Conservation (phyloP, 108 stramenopile genomes). For the Bacterosira constricta region DNA sequence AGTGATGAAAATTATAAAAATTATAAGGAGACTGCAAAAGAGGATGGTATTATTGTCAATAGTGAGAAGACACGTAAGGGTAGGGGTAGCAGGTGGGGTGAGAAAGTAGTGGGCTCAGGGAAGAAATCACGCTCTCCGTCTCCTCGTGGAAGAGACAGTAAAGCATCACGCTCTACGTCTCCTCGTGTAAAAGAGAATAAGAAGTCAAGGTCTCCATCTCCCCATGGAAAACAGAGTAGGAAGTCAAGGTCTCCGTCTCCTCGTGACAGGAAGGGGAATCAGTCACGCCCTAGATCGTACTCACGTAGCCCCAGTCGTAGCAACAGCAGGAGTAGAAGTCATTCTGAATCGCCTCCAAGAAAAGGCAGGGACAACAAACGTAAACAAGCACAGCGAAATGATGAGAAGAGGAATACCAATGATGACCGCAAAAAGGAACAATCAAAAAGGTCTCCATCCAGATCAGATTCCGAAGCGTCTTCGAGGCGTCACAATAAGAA, state of each 20-base stretch:
- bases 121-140: not conserved
- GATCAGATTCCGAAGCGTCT: not conserved
- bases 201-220: not conserved
- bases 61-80: not conserved
- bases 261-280: constrained; percentile 3
- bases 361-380: not conserved
- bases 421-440: not conserved
- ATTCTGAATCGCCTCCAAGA: not conserved
- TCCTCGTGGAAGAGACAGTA: not conserved
- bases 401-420: not conserved
- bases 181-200: not conserved
- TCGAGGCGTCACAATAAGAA: constrained; percentile 6
- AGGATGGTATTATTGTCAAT: not conserved
- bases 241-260: constrained; percentile 8
- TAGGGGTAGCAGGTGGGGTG: constrained; percentile 7
- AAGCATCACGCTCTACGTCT: not conserved
- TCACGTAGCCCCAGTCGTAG: constrained; percentile 24
- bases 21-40: not conserved
- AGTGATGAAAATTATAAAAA: not conserved
- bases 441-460: not conserved
- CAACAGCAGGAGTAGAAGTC: constrained; percentile 7
- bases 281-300: not conserved
- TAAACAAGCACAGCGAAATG: constrained; percentile 5
- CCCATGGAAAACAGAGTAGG: not conserved
- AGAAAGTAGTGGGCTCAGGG: not conserved